Conservation (phyloP, 2,329 filamentous ascomycete genomes). For the Fusarium pininemorale region DNA sequence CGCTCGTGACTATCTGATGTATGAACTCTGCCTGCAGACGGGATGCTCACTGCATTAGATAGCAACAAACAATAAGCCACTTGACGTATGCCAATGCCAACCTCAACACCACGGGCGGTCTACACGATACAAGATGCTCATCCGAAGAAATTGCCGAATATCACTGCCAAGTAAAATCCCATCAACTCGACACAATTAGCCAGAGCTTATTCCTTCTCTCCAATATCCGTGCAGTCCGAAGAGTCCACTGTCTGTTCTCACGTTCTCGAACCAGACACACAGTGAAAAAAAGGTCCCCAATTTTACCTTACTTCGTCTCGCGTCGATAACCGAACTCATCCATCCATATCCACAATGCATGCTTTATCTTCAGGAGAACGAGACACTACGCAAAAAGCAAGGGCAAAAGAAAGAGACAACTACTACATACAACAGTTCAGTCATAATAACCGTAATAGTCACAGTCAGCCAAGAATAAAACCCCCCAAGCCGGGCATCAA, state of each 20-base stretch:
- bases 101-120: constrained; percentile 7
- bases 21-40: neutral
- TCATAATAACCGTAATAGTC: neutral
- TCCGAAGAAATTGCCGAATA: neutral
- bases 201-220: neutral
- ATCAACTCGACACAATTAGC: neutral
- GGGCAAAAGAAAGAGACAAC: neutral
- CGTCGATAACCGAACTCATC: constrained; percentile 23
- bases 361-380: neutral
- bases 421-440: neutral
- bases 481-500: neutral
- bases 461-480: neutral
- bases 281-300: neutral
- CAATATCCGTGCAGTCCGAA: neutral
- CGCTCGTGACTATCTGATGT: neutral
- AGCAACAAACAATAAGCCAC: neutral
- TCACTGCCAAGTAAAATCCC: neutral
- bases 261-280: neutral
- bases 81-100: constrained; percentile 14
- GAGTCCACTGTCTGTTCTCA: constrained; percentile 1
- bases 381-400: neutral
- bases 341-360: neutral
- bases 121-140: neutral
- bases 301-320: neutral
- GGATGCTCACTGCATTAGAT: neutral